These are phyloP conservation scores for Solanum paucissectum DNA, from an alignment of 257 asterid species.

Conservation along the genomic window DNA sequence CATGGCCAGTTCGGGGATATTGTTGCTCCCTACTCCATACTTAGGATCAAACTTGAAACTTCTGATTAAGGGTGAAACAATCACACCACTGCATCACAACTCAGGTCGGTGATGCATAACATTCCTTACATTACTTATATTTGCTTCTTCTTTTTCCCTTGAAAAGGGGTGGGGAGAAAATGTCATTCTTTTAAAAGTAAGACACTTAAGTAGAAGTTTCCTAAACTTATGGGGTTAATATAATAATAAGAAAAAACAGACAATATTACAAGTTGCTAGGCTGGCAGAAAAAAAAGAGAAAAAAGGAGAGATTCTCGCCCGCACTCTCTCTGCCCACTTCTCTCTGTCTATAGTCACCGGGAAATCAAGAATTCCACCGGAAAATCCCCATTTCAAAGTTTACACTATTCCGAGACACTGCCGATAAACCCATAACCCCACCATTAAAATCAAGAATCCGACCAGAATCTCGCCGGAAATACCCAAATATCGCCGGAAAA, in stretches of 20 bases:
- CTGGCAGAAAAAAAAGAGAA: neutral
- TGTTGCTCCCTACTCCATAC: too few relatives aligned
- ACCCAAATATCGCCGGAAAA: neutral
- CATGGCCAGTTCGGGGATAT: neutral
- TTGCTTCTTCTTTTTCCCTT: neutral
- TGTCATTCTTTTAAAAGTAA: neutral
- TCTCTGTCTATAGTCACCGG: neutral
- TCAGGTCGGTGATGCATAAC: neutral
- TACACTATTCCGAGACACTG: neutral
- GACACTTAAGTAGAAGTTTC: neutral
- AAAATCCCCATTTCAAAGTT: neutral
- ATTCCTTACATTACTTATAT: neutral
- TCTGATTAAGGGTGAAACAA: too few relatives aligned
- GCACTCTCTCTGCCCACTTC: conserved; percentile 3
- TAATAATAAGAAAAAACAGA: neutral
- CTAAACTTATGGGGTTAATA: neutral
- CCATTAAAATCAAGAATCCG: neutral
- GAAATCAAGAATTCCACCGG: neutral
- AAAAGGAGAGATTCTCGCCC: conserved; percentile 3
- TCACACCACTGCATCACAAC: fast-evolving
- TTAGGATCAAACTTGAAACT: too few relatives aligned
- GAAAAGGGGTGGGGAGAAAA: neutral
- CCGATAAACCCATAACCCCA: neutral
- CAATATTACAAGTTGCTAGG: neutral
- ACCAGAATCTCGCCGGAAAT: neutral